These are phyloP conservation scores for Aphanomyces stellatus DNA, from an alignment of 352 stramenopile genomes.

Conservation along the genomic window DNA sequence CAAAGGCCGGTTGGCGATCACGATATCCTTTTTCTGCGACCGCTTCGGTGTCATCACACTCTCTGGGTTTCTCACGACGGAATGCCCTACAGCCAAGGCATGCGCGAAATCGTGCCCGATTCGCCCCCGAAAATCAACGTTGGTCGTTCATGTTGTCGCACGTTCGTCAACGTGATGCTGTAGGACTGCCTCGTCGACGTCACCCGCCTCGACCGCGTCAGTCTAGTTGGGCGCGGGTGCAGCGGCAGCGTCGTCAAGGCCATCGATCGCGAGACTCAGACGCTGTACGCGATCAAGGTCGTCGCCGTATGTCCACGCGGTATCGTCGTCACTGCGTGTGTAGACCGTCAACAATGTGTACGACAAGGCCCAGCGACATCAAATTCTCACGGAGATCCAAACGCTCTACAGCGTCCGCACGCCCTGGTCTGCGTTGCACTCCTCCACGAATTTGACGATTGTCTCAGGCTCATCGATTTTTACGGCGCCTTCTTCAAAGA, in stretches of 20 bases:
- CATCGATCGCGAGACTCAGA: constrained; percentile 28
- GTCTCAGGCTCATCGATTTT: constrained; percentile 39
- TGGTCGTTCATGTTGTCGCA: background rate
- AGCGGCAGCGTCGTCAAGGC: constrained; percentile 58
- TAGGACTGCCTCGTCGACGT: constrained; percentile 3
- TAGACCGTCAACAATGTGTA: constrained; percentile 49
- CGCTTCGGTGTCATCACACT: background rate
- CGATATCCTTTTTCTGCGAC: constrained; percentile 22
- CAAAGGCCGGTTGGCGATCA: constrained; percentile 62
- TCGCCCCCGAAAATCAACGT: background rate
- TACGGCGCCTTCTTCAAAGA: constrained; percentile 69
- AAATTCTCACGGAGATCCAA: constrained; percentile 71
- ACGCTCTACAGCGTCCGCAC: constrained; percentile 66
- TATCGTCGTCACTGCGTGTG: background rate
- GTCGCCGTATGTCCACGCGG: constrained; percentile 7
- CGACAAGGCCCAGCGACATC: constrained; percentile 63
- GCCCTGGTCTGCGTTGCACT: constrained; percentile 22
- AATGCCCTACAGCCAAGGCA: constrained; percentile 8
- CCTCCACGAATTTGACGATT: background rate
- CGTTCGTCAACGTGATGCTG: background rate
- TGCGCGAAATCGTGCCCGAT: background rate
- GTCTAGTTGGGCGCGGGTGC: constrained; percentile 49
- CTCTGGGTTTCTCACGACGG: background rate
- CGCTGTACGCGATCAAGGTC: constrained; percentile 57
- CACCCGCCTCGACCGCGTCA: constrained; percentile 40